Evolutionary conservation across 1,139 yeast genomes (phyloP).

Genomic region (Eremothecium coryli): DNA sequence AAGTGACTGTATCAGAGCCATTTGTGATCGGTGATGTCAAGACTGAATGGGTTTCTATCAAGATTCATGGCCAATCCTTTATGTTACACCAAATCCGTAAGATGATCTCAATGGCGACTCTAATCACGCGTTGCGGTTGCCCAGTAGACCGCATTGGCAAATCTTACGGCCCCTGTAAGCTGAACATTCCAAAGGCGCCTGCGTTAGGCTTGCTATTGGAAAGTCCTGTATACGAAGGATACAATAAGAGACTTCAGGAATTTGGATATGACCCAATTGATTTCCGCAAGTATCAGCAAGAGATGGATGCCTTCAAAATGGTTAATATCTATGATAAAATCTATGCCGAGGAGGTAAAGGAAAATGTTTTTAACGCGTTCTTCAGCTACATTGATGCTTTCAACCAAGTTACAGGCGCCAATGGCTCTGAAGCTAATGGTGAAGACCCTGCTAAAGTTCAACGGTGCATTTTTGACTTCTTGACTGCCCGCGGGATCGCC

Average conservation of each 20-base stretch:
- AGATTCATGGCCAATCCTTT: constrained; percentile 95
- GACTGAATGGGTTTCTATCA: constrained; percentile 93
- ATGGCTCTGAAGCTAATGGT: constrained; percentile 18
- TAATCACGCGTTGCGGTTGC: constrained; percentile 77
- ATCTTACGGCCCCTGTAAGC: constrained; percentile 63
- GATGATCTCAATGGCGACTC: constrained; percentile 93
- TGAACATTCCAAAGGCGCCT: constrained; percentile 96
- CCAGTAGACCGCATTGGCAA: constrained; percentile 69
- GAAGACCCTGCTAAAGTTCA: constrained; percentile 26
- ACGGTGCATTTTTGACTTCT: constrained; percentile 56
- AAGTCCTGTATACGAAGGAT: constrained; percentile 83
- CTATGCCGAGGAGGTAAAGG: constrained; percentile 78
- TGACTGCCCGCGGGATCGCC: constrained; percentile 54
- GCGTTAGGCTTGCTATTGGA: constrained; percentile 86
- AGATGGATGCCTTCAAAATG: constrained; percentile 81
- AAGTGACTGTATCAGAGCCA: constrained; percentile 77
- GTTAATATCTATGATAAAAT: constrained; percentile 86
- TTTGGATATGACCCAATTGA: constrained; percentile 74
- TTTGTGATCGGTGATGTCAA: constrained; percentile 84
- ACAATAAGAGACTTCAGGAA: constrained; percentile 60
- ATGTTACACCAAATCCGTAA: constrained; percentile 98
- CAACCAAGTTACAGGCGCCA: constrained; percentile 30
- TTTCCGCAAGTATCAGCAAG: constrained; percentile 54
- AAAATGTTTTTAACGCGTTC: constrained; percentile 81
- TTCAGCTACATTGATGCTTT: constrained; percentile 81